Conservation (phyloP, 208 protist genomes). For the Trypanosoma platydactyli region DNA sequence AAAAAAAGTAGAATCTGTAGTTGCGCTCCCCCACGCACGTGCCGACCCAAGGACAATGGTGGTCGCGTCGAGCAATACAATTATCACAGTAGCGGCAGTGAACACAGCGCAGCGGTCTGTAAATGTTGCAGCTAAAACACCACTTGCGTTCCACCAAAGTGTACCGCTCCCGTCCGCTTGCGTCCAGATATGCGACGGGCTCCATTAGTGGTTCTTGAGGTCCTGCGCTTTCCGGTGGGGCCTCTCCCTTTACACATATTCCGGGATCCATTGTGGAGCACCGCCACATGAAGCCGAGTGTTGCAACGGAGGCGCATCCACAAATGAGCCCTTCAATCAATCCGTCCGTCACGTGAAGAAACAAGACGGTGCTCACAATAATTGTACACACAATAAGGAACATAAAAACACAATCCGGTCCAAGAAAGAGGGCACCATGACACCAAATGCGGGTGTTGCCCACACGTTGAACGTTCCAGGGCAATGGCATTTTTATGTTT, state of each 20-base stretch:
- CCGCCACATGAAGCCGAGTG: conserved; percentile 34
- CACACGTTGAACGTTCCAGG: conserved; percentile 18
- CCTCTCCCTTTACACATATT: conserved; percentile 40
- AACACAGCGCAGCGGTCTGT: conserved; percentile 72
- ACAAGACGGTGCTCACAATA: conserved; percentile 39
- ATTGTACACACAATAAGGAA: conserved; percentile 40
- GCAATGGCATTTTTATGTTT: conserved; percentile 7
- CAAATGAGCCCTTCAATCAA: conserved; percentile 42
- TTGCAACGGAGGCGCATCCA: conserved; percentile 28
- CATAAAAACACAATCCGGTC: conserved; percentile 62
- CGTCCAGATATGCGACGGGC: conserved; percentile 32
- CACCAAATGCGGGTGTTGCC: conserved; percentile 51
- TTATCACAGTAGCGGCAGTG: conserved; percentile 90
- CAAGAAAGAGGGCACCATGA: conserved; percentile 49
- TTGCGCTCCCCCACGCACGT: conserved; percentile 89
- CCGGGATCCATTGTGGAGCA: conserved; percentile 64
- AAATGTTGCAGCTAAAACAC: conserved; percentile 86
- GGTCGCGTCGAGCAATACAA: conserved; percentile 86
- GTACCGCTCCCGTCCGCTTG: conserved; percentile 26
- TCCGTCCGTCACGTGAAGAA: conserved; percentile 50
- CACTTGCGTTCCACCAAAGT: conserved; percentile 54
- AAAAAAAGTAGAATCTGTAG: conserved; percentile 72
- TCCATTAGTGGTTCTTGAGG: conserved; percentile 42
- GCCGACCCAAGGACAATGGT: conserved; percentile 93
- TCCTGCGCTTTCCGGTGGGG: conserved; percentile 33